Evolutionary conservation across 495 filamentous ascomycete genomes (phyloP).

Genomic region (Penicillium mononematosum): DNA sequence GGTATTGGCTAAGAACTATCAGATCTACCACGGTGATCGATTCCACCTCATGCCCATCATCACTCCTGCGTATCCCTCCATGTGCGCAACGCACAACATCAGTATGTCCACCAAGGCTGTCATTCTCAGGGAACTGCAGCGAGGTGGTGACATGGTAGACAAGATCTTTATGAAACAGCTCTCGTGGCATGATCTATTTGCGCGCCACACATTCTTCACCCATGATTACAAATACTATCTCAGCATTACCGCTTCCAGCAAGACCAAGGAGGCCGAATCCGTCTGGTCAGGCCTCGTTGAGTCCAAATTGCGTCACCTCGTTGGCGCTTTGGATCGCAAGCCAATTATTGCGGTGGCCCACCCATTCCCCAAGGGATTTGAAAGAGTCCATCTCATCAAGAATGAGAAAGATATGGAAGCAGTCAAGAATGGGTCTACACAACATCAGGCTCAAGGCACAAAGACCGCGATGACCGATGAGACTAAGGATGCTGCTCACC

Average conservation of each 20-base stretch:
- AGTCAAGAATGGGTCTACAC: constrained; percentile 68
- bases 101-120: constrained; percentile 79
- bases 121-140: constrained; percentile 76
- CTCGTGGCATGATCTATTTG: constrained; percentile 85
- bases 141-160: constrained; percentile 73
- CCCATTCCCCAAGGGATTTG: constrained; percentile 90
- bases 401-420: constrained; percentile 67
- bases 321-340: constrained; percentile 70
- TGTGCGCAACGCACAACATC: constrained; percentile 96
- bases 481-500: constrained; percentile 54
- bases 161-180: constrained; percentile 72
- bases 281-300: constrained; percentile 90
- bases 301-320: constrained; percentile 83
- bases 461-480: constrained; percentile 60
- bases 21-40: constrained; percentile 78
- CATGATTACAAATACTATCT: constrained; percentile 92
- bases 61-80: constrained; percentile 91
- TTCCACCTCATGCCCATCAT: constrained; percentile 96
- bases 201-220: constrained; percentile 88
- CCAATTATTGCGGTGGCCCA: constrained; percentile 79
- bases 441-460: constrained; percentile 60
- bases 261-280: constrained; percentile 77
- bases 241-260: constrained; percentile 80
- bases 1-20: neutral
- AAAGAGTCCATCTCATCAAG: constrained; percentile 71